A percentile compares a stretch with the other conserved stretches of the same genome.
Conservation (phyloP, 257 asterid genomes). For the Solanum lycopersicoides region DNA sequence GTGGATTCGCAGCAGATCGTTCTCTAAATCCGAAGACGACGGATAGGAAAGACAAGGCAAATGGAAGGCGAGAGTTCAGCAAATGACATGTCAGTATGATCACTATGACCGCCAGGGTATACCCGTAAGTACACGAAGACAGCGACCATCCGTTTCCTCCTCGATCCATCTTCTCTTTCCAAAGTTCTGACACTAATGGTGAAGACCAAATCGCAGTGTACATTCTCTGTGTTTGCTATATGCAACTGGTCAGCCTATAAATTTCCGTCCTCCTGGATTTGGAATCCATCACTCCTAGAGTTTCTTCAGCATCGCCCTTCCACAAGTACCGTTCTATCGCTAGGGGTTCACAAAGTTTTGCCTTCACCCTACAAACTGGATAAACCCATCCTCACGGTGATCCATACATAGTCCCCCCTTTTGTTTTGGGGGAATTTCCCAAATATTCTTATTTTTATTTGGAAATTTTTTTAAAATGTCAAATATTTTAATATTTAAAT, state of each 20-base stretch:
- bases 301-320: background rate
- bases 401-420: background rate
- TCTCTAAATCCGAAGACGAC: background rate
- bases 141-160: background rate
- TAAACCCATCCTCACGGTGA: background rate
- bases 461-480: too few species aligned
- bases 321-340: background rate
- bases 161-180: conserved; percentile 1
- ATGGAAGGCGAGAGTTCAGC: background rate
- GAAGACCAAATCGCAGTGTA: background rate
- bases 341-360: background rate
- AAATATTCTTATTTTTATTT: background rate
- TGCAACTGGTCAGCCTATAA: background rate
- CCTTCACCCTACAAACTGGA: background rate
- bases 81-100: conserved; percentile 12
- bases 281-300: background rate
- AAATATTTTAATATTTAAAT: too few species aligned
- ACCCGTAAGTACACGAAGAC: background rate
- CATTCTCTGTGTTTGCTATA: background rate
- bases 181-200: background rate
- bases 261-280: background rate
- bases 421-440: background rate
- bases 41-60: background rate
- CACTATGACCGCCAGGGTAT: conserved; percentile 8
- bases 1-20: background rate